These are phyloP conservation scores for Fragilariopsis cylindrus DNA, from an alignment of 108 stramenopile species.

Conservation along the genomic window DNA sequence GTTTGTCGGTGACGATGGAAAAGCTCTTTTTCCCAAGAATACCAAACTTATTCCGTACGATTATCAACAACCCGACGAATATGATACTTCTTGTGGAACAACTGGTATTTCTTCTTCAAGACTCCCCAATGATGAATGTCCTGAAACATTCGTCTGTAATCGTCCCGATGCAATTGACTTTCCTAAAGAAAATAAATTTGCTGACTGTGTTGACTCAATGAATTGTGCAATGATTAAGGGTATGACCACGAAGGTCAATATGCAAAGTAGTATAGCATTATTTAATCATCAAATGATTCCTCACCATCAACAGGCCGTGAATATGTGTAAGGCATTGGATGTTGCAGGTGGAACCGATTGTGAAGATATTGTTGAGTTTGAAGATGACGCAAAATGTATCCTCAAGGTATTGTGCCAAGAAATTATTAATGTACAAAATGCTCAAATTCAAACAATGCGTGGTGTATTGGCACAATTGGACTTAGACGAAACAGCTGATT, in stretches of 20 bases:
- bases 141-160: slow-evolving; percentile 54
- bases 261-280: slow-evolving; percentile 30
- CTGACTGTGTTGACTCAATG: slow-evolving; percentile 65
- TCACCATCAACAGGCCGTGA: slow-evolving; percentile 89
- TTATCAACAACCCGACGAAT: slow-evolving; percentile 38
- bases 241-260: slow-evolving; percentile 48
- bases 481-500: slow-evolving; percentile 4
- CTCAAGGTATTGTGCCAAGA: slow-evolving; percentile 45
- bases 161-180: background rate
- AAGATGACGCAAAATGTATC: slow-evolving; percentile 36
- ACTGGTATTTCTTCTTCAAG: too few relatives aligned
- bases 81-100: slow-evolving; percentile 72
- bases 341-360: slow-evolving; percentile 45
- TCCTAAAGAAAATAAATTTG: slow-evolving; percentile 27
- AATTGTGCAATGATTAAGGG: slow-evolving; percentile 67
- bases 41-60: slow-evolving; percentile 50
- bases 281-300: slow-evolving; percentile 92
- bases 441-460: slow-evolving; percentile 79
- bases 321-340: slow-evolving; percentile 86
- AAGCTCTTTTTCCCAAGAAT: slow-evolving; percentile 25
- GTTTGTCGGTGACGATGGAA: slow-evolving; percentile 30
- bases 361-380: slow-evolving; percentile 45
- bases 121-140: slow-evolving; percentile 55
- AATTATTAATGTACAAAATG: slow-evolving; percentile 75
- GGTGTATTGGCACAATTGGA: slow-evolving; percentile 41